Conservation (phyloP, 805 yeast genomes). For the Hanseniaspora singularis region DNA sequence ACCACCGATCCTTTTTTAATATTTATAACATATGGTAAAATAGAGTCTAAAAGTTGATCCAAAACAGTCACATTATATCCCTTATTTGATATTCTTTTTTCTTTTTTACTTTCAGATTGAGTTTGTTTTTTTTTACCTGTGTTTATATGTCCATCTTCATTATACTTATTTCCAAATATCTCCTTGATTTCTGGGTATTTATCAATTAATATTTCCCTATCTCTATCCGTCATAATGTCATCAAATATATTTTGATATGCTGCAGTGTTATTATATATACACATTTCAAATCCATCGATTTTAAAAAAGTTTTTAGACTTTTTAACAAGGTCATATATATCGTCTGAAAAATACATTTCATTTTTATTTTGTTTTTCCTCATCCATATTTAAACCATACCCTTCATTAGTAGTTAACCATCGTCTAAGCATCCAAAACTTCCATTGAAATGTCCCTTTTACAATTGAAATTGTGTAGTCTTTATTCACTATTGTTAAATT, state of each 20-base stretch:
- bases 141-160: background rate
- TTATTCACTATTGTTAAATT: constrained; percentile 63
- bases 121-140: background rate
- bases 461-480: constrained; percentile 57
- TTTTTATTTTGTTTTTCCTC: constrained; percentile 42
- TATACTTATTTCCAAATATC: constrained; percentile 1
- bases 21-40: constrained; percentile 52
- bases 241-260: constrained; percentile 61
- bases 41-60: constrained; percentile 17
- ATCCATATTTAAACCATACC: constrained; percentile 20
- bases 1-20: constrained; percentile 61
- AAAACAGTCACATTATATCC: constrained; percentile 20
- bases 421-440: constrained; percentile 63
- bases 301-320: constrained; percentile 38
- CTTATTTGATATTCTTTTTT: constrained; percentile 17
- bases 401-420: constrained; percentile 22
- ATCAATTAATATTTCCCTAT: constrained; percentile 9
- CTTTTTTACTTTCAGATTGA: constrained; percentile 22
- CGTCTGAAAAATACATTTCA: background rate
- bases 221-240: constrained; percentile 23
- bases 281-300: constrained; percentile 70
- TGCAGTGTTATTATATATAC: constrained; percentile 63
- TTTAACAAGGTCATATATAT: constrained; percentile 6
- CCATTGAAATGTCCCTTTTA: constrained; percentile 76
- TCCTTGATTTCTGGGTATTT: constrained; percentile 4